phyloP scores from a whole-genome alignment of 441 rosid species.

The Mallotus japonicus region DNA sequence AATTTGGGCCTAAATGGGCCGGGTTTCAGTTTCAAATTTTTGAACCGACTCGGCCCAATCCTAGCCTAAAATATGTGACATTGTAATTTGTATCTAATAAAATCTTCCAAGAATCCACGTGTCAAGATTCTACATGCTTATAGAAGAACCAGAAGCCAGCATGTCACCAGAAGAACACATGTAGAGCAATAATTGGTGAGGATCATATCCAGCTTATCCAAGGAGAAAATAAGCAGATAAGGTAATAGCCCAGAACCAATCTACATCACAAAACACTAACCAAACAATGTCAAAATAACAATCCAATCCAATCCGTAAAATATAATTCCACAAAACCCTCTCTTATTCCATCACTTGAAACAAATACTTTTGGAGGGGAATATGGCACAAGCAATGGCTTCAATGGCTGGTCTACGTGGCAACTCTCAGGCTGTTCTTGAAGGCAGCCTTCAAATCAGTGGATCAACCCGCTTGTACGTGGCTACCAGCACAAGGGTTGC shows the following conservation, averaged over 20 bases:
- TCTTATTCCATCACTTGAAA: conserved; percentile 5
- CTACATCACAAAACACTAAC: conserved; percentile 36
- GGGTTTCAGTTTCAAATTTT: neutral
- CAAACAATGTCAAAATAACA: conserved; percentile 8
- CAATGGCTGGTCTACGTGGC: conserved; percentile 72
- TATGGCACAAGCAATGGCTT: conserved; percentile 84
- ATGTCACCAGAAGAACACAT: conserved; percentile 37
- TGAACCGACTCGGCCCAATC: neutral
- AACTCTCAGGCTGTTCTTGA: conserved; percentile 61
- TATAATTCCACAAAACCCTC: conserved; percentile 28
- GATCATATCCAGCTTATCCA: conserved; percentile 52
- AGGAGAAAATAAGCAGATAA: conserved; percentile 47
- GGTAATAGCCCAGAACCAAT: conserved; percentile 36
- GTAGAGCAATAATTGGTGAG: conserved; percentile 32
- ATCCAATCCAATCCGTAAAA: conserved; percentile 11
- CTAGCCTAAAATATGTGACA: too few relatives aligned
- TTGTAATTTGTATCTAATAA: too few relatives aligned
- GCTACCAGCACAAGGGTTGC: conserved; percentile 30
- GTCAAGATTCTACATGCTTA: conserved; percentile 23
- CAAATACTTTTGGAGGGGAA: neutral
- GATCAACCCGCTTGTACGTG: conserved; percentile 52
- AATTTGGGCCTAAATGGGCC: conserved; percentile 1
- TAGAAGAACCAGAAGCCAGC: conserved; percentile 34
- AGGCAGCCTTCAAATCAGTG: conserved; percentile 62
- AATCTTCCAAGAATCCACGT: conserved; percentile 26